Percentiles rank a stretch among this genome's conserved stretches.
These are phyloP conservation scores for Penicillium antarcticum DNA, from an alignment of 495 filamentous ascomycete genomes.

Conservation along the genomic window DNA sequence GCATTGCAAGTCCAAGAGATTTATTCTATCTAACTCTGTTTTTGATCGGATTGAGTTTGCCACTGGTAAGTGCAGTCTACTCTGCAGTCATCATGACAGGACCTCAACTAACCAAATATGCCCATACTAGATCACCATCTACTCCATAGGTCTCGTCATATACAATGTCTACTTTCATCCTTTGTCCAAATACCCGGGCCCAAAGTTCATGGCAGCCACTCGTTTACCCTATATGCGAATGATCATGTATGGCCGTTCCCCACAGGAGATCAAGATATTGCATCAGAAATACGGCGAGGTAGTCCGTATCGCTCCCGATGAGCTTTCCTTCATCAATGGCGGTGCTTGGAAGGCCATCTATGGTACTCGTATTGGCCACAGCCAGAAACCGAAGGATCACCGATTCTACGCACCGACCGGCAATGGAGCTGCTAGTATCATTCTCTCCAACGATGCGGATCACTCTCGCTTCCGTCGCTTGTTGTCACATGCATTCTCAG, in stretches of 20 bases:
- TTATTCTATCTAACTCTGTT: background rate
- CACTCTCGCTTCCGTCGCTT: conserved; percentile 42
- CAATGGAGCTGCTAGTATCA: conserved; percentile 11
- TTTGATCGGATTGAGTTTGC: background rate
- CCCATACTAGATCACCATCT: background rate
- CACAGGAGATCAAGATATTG: conserved; percentile 3
- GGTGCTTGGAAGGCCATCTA: conserved; percentile 57
- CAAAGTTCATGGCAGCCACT: conserved; percentile 24
- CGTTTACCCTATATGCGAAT: conserved; percentile 15
- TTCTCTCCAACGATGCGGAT: conserved; percentile 31
- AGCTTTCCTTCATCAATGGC: conserved; percentile 44
- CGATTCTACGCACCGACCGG: conserved; percentile 14
- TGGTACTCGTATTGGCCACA: conserved; percentile 33
- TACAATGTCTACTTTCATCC: conserved; percentile 53
- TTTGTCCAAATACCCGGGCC: conserved; percentile 48
- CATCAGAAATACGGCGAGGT: conserved; percentile 45
- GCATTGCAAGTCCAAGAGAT: background rate
- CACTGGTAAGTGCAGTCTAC: background rate
- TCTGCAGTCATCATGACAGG: background rate
- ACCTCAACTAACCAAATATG: background rate
- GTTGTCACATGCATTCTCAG: conserved; percentile 53
- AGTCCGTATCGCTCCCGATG: conserved; percentile 50
- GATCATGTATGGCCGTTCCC: conserved; percentile 9
- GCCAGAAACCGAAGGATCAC: conserved; percentile 13
- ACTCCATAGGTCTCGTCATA: conserved; percentile 9